These are phyloP conservation scores for Seiridium unicorne DNA, from an alignment of 2,329 filamentous ascomycete genomes.

Conservation along the genomic window DNA sequence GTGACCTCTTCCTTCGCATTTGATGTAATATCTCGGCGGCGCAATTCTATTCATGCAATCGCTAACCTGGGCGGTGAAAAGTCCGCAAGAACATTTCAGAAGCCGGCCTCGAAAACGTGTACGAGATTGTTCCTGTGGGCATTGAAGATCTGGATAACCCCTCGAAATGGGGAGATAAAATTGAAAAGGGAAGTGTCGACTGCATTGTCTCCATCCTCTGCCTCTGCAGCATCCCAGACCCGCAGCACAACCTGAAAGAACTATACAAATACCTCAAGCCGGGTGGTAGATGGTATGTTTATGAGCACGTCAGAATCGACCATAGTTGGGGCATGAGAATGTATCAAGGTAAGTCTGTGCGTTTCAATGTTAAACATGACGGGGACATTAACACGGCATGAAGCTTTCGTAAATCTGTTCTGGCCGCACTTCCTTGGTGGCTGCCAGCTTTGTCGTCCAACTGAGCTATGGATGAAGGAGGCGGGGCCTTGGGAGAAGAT, in stretches of 20 bases:
- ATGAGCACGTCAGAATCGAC: conserved; percentile 54
- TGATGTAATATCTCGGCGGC: neutral
- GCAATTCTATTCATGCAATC: neutral
- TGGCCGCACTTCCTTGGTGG: conserved; percentile 53
- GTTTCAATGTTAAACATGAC: neutral
- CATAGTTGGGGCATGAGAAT: conserved; percentile 35
- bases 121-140: conserved; percentile 62
- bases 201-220: conserved; percentile 61
- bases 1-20: neutral
- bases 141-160: conserved; percentile 53
- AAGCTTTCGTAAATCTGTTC: conserved; percentile 49
- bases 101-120: conserved; percentile 54
- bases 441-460: conserved; percentile 49
- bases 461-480: conserved; percentile 41
- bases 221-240: conserved; percentile 63
- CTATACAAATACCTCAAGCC: conserved; percentile 59
- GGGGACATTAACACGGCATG: neutral
- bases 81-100: conserved; percentile 45
- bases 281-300: conserved; percentile 62
- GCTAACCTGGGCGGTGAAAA: neutral
- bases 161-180: conserved; percentile 40
- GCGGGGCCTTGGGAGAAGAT: conserved; percentile 50
- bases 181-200: conserved; percentile 52
- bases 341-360: conserved; percentile 49
- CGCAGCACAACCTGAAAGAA: conserved; percentile 50